Conservation (phyloP, 805 yeast species). For the Zygoascus flipseniorum region DNA sequence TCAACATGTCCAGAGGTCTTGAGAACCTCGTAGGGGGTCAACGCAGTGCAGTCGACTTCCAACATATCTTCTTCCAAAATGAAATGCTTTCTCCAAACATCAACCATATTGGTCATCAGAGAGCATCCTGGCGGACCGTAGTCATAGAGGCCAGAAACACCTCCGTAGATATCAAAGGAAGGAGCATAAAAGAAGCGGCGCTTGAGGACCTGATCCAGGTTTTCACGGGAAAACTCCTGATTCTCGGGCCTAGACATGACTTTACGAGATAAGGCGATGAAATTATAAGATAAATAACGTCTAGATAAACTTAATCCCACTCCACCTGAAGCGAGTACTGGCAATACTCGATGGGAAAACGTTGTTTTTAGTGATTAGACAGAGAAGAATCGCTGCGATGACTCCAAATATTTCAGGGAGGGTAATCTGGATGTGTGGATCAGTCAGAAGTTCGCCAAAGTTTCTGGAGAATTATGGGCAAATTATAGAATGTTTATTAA, state of each 20-base stretch:
- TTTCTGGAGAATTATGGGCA: no score
- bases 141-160: constrained; percentile 95
- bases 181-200: constrained; percentile 98
- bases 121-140: constrained; percentile 99
- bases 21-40: constrained; percentile 94
- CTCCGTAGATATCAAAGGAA: constrained; percentile 94
- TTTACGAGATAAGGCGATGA: neutral
- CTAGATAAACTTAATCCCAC: neutral
- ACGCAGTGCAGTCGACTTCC: constrained; percentile 96
- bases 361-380: neutral
- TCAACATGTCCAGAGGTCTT: constrained; percentile 99
- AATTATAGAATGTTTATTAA: no score
- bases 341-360: neutral
- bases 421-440: neutral
- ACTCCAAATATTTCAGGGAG: neutral
- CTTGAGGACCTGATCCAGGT: constrained; percentile 81
- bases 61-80: constrained; percentile 97
- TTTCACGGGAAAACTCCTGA: constrained; percentile 63
- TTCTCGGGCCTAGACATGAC: constrained; percentile 2
- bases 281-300: neutral
- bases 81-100: constrained; percentile 96
- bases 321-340: neutral
- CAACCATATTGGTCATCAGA: constrained; percentile 90
- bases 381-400: no score
- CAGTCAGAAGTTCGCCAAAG: no score